A percentile compares a stretch with the other conserved stretches of the same genome.
Conservation (phyloP, 1,284 basidiomycete genomes). For the Ceratobasidium sp. region DNA sequence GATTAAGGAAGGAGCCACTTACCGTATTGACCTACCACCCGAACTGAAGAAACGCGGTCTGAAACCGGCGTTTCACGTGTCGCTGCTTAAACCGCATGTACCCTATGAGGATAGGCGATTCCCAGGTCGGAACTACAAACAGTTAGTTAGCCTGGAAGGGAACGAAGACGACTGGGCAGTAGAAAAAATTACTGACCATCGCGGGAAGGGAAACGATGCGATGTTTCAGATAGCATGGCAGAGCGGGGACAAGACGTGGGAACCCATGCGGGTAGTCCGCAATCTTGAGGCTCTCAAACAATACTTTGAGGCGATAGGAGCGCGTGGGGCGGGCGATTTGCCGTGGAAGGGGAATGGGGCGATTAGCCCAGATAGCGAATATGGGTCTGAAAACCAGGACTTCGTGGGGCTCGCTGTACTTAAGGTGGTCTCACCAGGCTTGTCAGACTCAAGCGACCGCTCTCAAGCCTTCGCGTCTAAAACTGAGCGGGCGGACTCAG, state of each 20-base stretch:
- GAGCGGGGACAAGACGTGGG: conserved; percentile 10
- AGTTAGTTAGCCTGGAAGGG: conserved; percentile 9
- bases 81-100: conserved; percentile 27
- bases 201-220: neutral
- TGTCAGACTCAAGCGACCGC: too few relatives aligned
- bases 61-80: conserved; percentile 40
- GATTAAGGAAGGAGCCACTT: conserved; percentile 13
- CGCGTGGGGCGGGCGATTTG: neutral
- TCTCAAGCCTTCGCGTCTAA: too few relatives aligned
- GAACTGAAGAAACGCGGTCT: conserved; percentile 35
- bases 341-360: neutral
- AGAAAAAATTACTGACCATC: neutral
- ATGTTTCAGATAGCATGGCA: neutral
- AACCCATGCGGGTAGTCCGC: neutral
- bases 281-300: neutral
- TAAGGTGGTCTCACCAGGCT: too few relatives aligned
- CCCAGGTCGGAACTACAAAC: conserved; percentile 15
- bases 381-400: too few relatives aligned
- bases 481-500: too few relatives aligned
- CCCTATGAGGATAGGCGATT: conserved; percentile 41
- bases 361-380: neutral
- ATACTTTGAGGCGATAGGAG: neutral
- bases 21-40: conserved; percentile 27
- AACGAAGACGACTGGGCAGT: conserved; percentile 1
- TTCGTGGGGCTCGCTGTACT: too few relatives aligned